Evolutionary conservation across 2,329 filamentous ascomycete genomes (phyloP).

Genomic region (Penicillium polonicum): DNA sequence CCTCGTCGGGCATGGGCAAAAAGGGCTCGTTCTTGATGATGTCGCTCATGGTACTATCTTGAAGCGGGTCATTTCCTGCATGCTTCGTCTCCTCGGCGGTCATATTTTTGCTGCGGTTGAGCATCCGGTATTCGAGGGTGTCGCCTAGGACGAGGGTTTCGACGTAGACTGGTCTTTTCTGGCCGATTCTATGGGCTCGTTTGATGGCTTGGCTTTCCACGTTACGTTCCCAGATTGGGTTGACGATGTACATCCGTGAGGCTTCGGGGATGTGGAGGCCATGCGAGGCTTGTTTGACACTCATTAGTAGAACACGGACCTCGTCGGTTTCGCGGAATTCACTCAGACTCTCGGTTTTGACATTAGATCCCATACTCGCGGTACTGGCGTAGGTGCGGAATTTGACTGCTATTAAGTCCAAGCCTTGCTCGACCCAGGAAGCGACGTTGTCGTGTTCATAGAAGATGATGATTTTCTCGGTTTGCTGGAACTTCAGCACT

Average conservation of each 20-base stretch:
- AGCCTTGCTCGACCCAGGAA: constrained; percentile 77
- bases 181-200: constrained; percentile 82
- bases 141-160: constrained; percentile 79
- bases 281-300: constrained; percentile 83
- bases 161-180: constrained; percentile 73
- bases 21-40: constrained; percentile 59
- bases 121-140: constrained; percentile 82
- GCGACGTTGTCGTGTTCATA: constrained; percentile 87
- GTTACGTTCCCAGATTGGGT: constrained; percentile 78
- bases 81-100: constrained; percentile 59
- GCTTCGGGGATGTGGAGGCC: constrained; percentile 82
- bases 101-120: constrained; percentile 72
- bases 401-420: constrained; percentile 68
- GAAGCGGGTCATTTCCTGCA: constrained; percentile 57
- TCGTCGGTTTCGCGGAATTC: constrained; percentile 69
- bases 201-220: constrained; percentile 91
- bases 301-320: constrained; percentile 82
- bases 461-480: constrained; percentile 88
- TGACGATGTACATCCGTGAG: constrained; percentile 84
- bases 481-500: constrained; percentile 64
- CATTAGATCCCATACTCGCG: constrained; percentile 57
- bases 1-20: constrained; percentile 42
- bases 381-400: constrained; percentile 58
- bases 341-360: constrained; percentile 72
- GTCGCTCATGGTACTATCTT: constrained; percentile 57